Percentiles rank a stretch among this genome's conserved stretches.
phyloP scores from a whole-genome alignment of 2,329 filamentous ascomycete species.

The Ophiocordyceps camponoti-saundersi region DNA sequence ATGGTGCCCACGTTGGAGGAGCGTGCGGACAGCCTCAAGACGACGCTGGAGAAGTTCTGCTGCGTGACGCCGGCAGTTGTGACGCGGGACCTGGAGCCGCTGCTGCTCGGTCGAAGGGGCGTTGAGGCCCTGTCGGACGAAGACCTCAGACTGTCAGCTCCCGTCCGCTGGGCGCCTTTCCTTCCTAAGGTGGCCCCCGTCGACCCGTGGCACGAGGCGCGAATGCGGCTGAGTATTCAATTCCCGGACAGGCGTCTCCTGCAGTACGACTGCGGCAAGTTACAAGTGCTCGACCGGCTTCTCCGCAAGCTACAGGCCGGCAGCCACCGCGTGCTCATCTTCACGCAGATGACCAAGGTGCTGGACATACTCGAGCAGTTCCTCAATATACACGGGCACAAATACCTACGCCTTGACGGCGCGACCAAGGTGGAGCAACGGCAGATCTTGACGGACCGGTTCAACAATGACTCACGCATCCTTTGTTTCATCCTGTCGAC shows the following conservation, averaged over 20 bases:
- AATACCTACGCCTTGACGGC: constrained; percentile 92
- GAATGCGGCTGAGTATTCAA: constrained; percentile 83
- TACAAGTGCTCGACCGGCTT: constrained; percentile 75
- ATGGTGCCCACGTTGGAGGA: constrained; percentile 62
- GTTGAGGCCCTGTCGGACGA: constrained; percentile 38
- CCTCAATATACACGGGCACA: constrained; percentile 92
- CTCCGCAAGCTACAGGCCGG: constrained; percentile 75
- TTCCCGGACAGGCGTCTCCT: constrained; percentile 94
- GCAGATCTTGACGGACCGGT: constrained; percentile 87
- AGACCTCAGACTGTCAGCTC: constrained; percentile 39
- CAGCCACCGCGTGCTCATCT: constrained; percentile 88
- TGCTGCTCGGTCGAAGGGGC: constrained; percentile 46
- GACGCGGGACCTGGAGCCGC: constrained; percentile 55
- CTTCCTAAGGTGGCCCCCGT: constrained; percentile 36
- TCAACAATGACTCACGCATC: constrained; percentile 88
- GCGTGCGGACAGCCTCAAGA: constrained; percentile 55
- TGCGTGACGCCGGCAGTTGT: constrained; percentile 85
- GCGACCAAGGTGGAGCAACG: constrained; percentile 90
- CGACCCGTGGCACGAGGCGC: constrained; percentile 86
- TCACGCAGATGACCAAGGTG: constrained; percentile 99
- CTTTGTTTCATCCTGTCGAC: constrained; percentile 92
- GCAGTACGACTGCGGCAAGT: constrained; percentile 94
- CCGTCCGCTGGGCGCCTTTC: constrained; percentile 36
- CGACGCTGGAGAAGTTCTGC: constrained; percentile 69
- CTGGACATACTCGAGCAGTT: constrained; percentile 96